A percentile compares a stretch with the other conserved stretches of the same genome.
phyloP scores from a whole-genome alignment of 192 early-diverging fungal species.

The Backusella circina region DNA sequence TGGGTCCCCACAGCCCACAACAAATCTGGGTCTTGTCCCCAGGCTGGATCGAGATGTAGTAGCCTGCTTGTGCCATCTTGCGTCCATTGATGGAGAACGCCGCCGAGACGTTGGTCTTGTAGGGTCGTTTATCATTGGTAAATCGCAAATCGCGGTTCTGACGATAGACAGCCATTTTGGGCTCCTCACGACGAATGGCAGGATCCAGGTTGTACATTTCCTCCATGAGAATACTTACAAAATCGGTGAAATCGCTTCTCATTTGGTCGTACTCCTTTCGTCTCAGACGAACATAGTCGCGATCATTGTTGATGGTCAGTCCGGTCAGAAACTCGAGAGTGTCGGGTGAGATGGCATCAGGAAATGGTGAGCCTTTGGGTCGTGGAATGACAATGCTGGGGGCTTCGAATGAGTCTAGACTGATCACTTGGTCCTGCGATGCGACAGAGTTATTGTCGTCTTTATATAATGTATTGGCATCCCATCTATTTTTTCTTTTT shows the following conservation, averaged over 20 bases:
- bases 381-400: not conserved
- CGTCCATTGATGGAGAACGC: constrained; percentile 43
- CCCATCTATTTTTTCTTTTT: no score
- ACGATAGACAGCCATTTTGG: constrained; percentile 45
- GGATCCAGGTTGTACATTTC: constrained; percentile 41
- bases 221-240: constrained; percentile 39
- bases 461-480: not conserved
- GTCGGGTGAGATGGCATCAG: constrained; percentile 48
- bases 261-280: constrained; percentile 27
- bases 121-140: constrained; percentile 50
- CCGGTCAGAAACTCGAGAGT: constrained; percentile 45
- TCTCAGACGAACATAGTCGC: constrained; percentile 43
- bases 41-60: constrained; percentile 46
- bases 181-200: constrained; percentile 36
- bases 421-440: not conserved
- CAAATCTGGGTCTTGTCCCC: constrained; percentile 38
- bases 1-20: constrained; percentile 47
- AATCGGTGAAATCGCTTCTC: constrained; percentile 45
- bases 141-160: constrained; percentile 60
- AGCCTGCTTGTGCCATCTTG: constrained; percentile 47
- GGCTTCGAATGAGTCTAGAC: not conserved
- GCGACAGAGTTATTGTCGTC: not conserved
- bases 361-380: constrained; percentile 34
- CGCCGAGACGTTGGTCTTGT: constrained; percentile 46
- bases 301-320: constrained; percentile 46